Evolutionary conservation across 331 rosid species (phyloP), one percentile per base, ranked within the genome.

Genomic region (Telfairia occidentalis): DNA sequence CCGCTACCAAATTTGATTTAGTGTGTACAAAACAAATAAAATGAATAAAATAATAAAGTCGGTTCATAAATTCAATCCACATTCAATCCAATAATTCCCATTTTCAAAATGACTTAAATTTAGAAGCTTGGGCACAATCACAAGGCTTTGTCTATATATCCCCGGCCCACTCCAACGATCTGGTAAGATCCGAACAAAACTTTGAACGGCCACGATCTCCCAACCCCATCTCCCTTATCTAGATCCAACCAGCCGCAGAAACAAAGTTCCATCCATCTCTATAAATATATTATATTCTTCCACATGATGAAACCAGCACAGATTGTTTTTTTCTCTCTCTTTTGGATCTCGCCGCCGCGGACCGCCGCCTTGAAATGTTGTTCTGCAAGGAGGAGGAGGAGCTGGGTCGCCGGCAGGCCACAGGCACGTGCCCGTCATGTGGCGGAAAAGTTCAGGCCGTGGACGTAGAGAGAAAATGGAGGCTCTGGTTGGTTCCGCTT

Each of bases 391-490:
- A 69, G 24, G 90, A 91, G 84, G 88, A 76, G 82, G 92, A 94
- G 61, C 32, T 94, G 12, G 96, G 87, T 5, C 83, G 86, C 61
- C 96, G 86, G 74, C 81, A 82, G 72, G 98, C 96, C 2, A 85
- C 89, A 0, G 98, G 98, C 5, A 81, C 83, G 1, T 94, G 98
- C 75, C 97, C 98, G 69, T 29, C 77, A 75, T 94, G 98, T 52
- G 80, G 86, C 7, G 98, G 96, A 21, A 90, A 94, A 75, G 98
- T 94, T 16, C 83, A 88, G 60, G 96, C 90, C 35, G 70, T 79
- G 74, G 97, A 91, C 45, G 92, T 91, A 12, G 96, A 94, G 80
- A 81, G 82, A 12, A 84, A 81, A 65, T 83, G 91, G 83, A 87
- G 35, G 38, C 80, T 88, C 40, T 91, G 92, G 23, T 85, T 86